Percentiles rank a stretch among this genome's conserved stretches.
Evolutionary conservation across 2,329 filamentous ascomycete species (phyloP).

Genomic region (Ophiostoma quercus): DNA sequence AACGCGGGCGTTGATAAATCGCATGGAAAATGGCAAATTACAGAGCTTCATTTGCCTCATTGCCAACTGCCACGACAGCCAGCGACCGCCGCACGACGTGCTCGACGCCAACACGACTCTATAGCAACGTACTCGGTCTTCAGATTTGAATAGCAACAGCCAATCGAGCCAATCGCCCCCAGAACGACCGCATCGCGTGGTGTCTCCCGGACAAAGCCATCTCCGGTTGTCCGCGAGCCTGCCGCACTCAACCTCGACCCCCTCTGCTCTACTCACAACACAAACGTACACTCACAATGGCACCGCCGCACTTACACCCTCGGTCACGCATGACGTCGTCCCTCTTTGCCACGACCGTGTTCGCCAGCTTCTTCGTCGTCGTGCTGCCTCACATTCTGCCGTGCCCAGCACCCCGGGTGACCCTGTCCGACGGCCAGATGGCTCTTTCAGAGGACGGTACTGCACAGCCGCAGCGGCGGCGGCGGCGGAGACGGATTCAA

Average conservation of each 20-base stretch:
- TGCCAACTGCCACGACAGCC: constrained; percentile 3
- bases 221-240: neutral
- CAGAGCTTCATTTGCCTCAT: constrained; percentile 11
- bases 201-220: neutral
- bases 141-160: neutral
- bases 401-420: constrained; percentile 74
- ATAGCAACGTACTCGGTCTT: neutral
- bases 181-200: neutral
- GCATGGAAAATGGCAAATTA: neutral
- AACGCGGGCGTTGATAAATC: constrained; percentile 21
- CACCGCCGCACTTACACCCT: constrained; percentile 80
- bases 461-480: constrained; percentile 35
- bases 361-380: constrained; percentile 87
- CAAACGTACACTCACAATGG: neutral
- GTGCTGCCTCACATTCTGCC: constrained; percentile 84
- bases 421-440: constrained; percentile 65
- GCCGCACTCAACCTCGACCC: neutral
- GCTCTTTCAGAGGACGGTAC: constrained; percentile 42
- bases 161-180: neutral
- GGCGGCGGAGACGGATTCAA: constrained; percentile 35
- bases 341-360: constrained; percentile 88
- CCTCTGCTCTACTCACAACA: neutral
- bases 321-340: constrained; percentile 89
- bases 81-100: constrained; percentile 11
- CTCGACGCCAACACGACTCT: neutral